phyloP scores from a whole-genome alignment of 2,329 filamentous ascomycete genomes.

The Botryotinia convoluta region DNA sequence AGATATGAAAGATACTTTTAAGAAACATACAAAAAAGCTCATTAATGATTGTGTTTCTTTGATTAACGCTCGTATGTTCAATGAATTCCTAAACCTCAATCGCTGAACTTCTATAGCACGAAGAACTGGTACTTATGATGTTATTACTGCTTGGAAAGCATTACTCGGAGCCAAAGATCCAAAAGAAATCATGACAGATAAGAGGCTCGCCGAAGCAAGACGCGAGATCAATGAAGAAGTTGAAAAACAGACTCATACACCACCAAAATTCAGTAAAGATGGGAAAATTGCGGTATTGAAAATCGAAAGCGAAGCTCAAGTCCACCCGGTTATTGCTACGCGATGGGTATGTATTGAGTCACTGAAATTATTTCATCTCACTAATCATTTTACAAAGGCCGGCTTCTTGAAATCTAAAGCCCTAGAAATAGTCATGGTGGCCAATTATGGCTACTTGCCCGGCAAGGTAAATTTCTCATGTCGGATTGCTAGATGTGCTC shows the following conservation, averaged over 20 bases:
- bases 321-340: conserved; percentile 66
- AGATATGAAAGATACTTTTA: conserved; percentile 60
- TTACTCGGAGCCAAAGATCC: conserved; percentile 52
- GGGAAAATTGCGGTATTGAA: conserved; percentile 61
- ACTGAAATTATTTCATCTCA: too few relatives aligned
- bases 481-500: conserved; percentile 56
- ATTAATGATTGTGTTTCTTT: conserved; percentile 62
- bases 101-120: conserved; percentile 42
- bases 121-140: conserved; percentile 58
- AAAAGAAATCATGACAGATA: conserved; percentile 49
- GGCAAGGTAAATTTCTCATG: conserved; percentile 67
- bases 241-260: conserved; percentile 57
- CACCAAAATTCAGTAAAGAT: conserved; percentile 62
- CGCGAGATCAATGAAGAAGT: conserved; percentile 60
- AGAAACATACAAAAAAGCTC: conserved; percentile 58
- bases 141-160: conserved; percentile 58
- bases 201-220: conserved; percentile 51
- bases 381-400: conserved; percentile 38
- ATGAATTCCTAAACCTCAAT: neutral
- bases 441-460: conserved; percentile 63
- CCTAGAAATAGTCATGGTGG: conserved; percentile 63
- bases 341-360: conserved; percentile 47
- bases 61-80: conserved; percentile 54
- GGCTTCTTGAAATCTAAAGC: conserved; percentile 56
- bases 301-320: conserved; percentile 58